Percentiles rank a stretch among this genome's conserved stretches.
These are phyloP conservation scores for Boletus pseudopeckii DNA, from an alignment of 768 basidiomycete species.

Conservation along the genomic window DNA sequence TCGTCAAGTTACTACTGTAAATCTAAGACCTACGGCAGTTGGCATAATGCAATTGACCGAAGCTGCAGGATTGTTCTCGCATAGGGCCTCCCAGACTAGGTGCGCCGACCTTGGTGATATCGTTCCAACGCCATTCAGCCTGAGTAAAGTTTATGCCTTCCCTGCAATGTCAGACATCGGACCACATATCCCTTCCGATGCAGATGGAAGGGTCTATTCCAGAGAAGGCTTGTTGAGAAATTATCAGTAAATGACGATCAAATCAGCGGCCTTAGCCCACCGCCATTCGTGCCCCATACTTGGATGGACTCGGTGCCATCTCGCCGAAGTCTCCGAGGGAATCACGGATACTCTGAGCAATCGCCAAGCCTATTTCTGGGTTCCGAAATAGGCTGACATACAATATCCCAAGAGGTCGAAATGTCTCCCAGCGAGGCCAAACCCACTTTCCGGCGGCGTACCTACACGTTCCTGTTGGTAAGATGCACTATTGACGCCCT, in stretches of 20 bases:
- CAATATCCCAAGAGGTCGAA: slow-evolving; percentile 91
- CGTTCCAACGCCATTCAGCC: slow-evolving; percentile 69
- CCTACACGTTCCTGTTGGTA: slow-evolving; percentile 62
- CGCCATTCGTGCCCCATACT: slow-evolving; percentile 80
- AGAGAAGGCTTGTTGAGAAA: slow-evolving; percentile 65
- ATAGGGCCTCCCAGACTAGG: slow-evolving; percentile 56
- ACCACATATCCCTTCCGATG: slow-evolving; percentile 59
- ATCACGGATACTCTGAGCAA: slow-evolving; percentile 55
- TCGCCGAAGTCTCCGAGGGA: slow-evolving; percentile 66
- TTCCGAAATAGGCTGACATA: slow-evolving; percentile 64
- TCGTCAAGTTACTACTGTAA: too few relatives aligned
- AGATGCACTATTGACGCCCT: slow-evolving; percentile 51
- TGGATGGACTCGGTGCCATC: slow-evolving; percentile 61
- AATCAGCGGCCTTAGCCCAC: slow-evolving; percentile 12
- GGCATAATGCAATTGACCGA: too few relatives aligned
- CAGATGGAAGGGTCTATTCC: slow-evolving; percentile 72
- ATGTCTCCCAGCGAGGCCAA: slow-evolving; percentile 61
- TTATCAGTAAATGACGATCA: slow-evolving; percentile 2
- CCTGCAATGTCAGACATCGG: slow-evolving; percentile 55
- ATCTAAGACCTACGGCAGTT: too few relatives aligned
- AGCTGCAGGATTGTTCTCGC: slow-evolving; percentile 37
- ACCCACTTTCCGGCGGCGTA: slow-evolving; percentile 54
- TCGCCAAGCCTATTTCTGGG: slow-evolving; percentile 41
- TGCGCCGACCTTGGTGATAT: slow-evolving; percentile 59
- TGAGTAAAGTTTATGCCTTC: slow-evolving; percentile 49